Percentiles rank a stretch among this genome's conserved stretches.
Conservation (phyloP, 2,329 filamentous ascomycete genomes). For the Colletotrichum sp. region DNA sequence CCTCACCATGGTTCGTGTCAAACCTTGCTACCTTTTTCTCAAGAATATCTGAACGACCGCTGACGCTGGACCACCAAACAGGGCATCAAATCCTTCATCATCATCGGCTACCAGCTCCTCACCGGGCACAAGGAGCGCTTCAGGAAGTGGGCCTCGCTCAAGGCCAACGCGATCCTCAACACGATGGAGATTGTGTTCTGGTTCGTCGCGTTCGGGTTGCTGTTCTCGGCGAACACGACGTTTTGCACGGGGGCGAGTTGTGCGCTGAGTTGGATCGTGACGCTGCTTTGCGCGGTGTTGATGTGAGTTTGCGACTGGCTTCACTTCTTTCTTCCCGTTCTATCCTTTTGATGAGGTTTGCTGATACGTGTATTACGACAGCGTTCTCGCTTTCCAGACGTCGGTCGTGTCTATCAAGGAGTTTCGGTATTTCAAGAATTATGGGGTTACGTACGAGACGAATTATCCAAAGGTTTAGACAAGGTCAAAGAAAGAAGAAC, state of each 20-base stretch:
- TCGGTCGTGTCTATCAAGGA: conserved; percentile 6
- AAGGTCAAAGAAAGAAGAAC: neutral
- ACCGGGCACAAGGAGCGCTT: conserved; percentile 37
- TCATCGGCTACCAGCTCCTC: conserved; percentile 44
- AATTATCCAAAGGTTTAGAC: neutral
- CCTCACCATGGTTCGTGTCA: conserved; percentile 1
- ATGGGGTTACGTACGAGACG: neutral
- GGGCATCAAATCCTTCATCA: conserved; percentile 42
- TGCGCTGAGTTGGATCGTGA: conserved; percentile 14
- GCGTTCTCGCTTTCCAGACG: conserved; percentile 11
- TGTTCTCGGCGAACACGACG: neutral
- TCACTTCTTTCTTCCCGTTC: neutral
- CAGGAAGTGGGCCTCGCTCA: conserved; percentile 40
- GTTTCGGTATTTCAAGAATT: neutral
- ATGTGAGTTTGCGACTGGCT: neutral
- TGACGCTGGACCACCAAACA: neutral
- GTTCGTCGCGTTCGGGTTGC: conserved; percentile 22
- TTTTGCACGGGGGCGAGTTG: conserved; percentile 17
- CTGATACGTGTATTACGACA: neutral
- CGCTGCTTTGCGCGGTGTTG: neutral
- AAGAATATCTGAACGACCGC: neutral
- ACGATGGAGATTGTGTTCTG: conserved; percentile 46
- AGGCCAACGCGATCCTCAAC: conserved; percentile 45
- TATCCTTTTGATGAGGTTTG: neutral
- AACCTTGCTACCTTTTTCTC: neutral